Evolutionary conservation across 257 asterid species (phyloP).

Genomic region (Buddleja alternifolia): DNA sequence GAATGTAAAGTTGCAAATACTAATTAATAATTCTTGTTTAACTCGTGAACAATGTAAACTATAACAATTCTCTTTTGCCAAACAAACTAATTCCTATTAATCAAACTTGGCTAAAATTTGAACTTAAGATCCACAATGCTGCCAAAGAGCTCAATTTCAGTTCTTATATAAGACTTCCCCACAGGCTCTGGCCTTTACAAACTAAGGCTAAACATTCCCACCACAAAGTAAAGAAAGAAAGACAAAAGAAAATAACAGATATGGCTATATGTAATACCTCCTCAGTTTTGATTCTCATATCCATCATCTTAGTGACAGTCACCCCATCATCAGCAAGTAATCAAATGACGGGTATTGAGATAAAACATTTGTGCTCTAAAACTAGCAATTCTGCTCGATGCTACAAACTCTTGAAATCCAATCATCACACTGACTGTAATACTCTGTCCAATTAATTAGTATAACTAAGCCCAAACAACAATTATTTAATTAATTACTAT

Average conservation of each 20-base stretch:
- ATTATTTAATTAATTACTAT: too few relatives aligned
- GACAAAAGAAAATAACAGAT: background rate
- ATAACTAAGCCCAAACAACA: too few relatives aligned
- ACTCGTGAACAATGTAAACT: background rate
- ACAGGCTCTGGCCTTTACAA: background rate
- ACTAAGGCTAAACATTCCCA: background rate
- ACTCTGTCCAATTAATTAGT: too few relatives aligned
- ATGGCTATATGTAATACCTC: background rate
- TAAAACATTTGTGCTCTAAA: constrained; percentile 14
- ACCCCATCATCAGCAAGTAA: background rate
- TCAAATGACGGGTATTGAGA: background rate
- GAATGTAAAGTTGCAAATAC: background rate
- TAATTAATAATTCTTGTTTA: background rate
- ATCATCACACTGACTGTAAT: background rate
- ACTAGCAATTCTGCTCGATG: background rate
- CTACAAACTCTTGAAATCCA: constrained; percentile 4
- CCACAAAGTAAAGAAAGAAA: background rate
- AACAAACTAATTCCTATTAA: constrained; percentile 3
- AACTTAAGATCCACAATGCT: background rate
- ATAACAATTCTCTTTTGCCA: background rate
- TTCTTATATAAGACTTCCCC: background rate
- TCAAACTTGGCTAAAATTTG: background rate
- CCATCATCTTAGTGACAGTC: background rate
- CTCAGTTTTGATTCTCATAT: background rate
- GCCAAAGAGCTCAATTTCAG: background rate